These are phyloP conservation scores for Tephrocybe sp. DNA, from an alignment of 768 basidiomycete species.

Conservation along the genomic window DNA sequence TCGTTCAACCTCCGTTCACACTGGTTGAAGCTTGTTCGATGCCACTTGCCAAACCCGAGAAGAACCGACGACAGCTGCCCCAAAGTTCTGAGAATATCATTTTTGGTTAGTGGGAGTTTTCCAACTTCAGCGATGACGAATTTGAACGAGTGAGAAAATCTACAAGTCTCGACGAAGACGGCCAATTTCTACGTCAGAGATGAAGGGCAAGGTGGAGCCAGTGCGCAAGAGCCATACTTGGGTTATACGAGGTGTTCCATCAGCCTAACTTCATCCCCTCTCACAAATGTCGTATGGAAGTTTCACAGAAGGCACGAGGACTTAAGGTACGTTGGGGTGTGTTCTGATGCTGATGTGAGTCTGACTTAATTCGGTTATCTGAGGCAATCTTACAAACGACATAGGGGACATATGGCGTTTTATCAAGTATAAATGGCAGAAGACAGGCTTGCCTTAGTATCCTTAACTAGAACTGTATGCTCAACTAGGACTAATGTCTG, in stretches of 20 bases:
- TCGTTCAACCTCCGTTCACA: no score
- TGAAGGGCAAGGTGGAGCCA: conserved; percentile 23
- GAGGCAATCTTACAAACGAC: conserved; percentile 20
- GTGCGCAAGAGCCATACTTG: conserved; percentile 18
- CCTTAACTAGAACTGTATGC: no score
- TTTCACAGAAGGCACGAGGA: conserved; percentile 21
- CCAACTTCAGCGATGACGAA: not conserved
- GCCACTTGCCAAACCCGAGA: no score
- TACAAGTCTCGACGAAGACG: conserved; percentile 24
- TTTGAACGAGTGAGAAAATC: conserved; percentile 17
- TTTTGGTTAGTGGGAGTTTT: no score
- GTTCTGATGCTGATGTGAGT: conserved; percentile 23
- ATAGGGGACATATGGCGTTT: conserved; percentile 18
- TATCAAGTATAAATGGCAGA: conserved; percentile 21
- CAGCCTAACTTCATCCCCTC: conserved; percentile 22
- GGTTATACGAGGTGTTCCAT: conserved; percentile 24
- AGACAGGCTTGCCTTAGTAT: conserved; percentile 8
- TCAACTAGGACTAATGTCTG: conserved; percentile 17
- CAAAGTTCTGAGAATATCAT: no score
- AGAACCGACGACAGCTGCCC: no score
- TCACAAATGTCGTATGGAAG: conserved; percentile 14
- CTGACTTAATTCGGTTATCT: conserved; percentile 23
- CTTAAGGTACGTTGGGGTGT: conserved; percentile 17
- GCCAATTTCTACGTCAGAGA: conserved; percentile 17
- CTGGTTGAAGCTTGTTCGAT: no score